These are phyloP conservation scores for Scolecobasidium constrictum DNA, from an alignment of 2,329 filamentous ascomycete species.

Conservation along the genomic window DNA sequence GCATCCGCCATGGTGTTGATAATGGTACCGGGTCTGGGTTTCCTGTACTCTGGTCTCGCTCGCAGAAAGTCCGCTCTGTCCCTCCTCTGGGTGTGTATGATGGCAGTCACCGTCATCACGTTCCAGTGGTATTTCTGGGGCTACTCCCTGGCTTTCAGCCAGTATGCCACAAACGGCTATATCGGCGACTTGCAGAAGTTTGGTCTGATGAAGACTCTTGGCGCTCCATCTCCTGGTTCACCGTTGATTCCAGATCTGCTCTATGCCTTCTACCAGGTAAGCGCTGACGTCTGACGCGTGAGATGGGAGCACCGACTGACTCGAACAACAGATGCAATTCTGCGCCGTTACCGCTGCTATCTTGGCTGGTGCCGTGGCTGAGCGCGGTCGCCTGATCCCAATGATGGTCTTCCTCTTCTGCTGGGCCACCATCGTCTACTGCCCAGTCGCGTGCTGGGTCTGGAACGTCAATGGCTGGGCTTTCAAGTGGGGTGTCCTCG, in stretches of 20 bases:
- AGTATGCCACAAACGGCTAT: constrained; percentile 70
- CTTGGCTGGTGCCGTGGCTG: constrained; percentile 81
- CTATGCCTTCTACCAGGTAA: constrained; percentile 86
- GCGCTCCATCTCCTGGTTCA: constrained; percentile 74
- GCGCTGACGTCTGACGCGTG: constrained; percentile 11
- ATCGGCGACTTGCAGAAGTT: constrained; percentile 89
- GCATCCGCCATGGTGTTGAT: constrained; percentile 85
- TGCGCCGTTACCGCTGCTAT: constrained; percentile 87
- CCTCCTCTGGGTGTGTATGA: constrained; percentile 96
- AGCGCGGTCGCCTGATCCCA: constrained; percentile 84
- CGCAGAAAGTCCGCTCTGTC: constrained; percentile 93
- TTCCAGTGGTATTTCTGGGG: constrained; percentile 99
- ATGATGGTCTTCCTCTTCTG: constrained; percentile 92
- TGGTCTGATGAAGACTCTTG: constrained; percentile 76
- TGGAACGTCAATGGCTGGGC: constrained; percentile 96
- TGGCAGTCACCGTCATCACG: constrained; percentile 76
- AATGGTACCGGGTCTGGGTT: constrained; percentile 94
- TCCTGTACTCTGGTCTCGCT: constrained; percentile 96
- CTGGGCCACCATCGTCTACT: constrained; percentile 97
- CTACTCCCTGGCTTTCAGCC: constrained; percentile 87
- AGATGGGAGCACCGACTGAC: constrained; percentile 13
- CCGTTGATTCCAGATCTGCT: constrained; percentile 81
- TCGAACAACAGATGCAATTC: constrained; percentile 72
- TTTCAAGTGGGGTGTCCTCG: constrained; percentile 80
- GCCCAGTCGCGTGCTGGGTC: constrained; percentile 89